Evolutionary conservation across 768 basidiomycete genomes (phyloP).

Genomic region (Pulveroboletus sp.): DNA sequence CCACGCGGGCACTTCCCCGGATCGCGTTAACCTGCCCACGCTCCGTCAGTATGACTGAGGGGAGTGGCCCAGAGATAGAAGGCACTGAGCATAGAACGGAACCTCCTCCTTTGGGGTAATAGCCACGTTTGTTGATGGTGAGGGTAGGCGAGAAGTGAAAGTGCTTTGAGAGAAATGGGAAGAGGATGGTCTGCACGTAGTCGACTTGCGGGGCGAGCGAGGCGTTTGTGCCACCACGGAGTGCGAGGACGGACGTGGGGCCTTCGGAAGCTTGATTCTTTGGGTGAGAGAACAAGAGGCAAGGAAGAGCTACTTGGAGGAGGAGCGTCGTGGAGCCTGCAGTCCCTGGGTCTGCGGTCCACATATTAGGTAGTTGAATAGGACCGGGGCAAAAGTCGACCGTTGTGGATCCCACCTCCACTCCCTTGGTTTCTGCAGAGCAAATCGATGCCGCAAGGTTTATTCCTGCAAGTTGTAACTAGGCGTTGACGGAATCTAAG

Average conservation of each 20-base stretch:
- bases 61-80: constrained; percentile 36
- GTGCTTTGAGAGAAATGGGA: constrained; percentile 62
- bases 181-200: constrained; percentile 58
- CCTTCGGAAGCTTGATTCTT: neutral
- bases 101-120: constrained; percentile 72
- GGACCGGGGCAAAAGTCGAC: constrained; percentile 55
- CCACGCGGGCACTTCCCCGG: constrained; percentile 59
- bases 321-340: constrained; percentile 71
- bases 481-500: neutral
- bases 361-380: constrained; percentile 38
- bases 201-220: constrained; percentile 69
- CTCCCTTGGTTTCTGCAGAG: constrained; percentile 50
- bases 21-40: constrained; percentile 51
- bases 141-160: constrained; percentile 44
- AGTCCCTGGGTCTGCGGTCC: constrained; percentile 46
- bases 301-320: constrained; percentile 66
- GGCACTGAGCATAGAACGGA: constrained; percentile 42
- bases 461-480: constrained; percentile 41
- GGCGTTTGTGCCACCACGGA: constrained; percentile 73
- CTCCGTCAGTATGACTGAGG: constrained; percentile 46
- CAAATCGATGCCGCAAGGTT: constrained; percentile 61
- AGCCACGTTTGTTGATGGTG: constrained; percentile 54
- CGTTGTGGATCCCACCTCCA: constrained; percentile 45
- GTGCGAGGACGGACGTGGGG: constrained; percentile 42
- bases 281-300: constrained; percentile 51